phyloP scores from a whole-genome alignment of 2,329 filamentous ascomycete genomes.

The Albophoma yamanashiensis region DNA sequence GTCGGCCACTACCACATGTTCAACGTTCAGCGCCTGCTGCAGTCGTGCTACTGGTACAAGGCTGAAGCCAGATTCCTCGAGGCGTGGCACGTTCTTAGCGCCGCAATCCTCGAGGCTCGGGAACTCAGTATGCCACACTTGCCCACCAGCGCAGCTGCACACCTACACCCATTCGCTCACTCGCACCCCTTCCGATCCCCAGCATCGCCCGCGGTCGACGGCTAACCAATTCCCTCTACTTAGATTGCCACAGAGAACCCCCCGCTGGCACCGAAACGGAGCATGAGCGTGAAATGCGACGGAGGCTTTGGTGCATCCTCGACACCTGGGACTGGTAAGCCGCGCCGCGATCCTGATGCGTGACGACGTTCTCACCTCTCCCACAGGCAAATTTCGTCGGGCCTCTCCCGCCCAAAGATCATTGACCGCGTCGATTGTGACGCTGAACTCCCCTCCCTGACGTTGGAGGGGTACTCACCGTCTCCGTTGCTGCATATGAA shows the following conservation, averaged over 20 bases:
- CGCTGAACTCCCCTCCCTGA: constrained; percentile 15
- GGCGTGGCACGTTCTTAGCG: constrained; percentile 19
- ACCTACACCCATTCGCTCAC: background rate
- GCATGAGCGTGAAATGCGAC: constrained; percentile 19
- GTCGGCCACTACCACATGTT: constrained; percentile 15
- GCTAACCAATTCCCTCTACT: background rate
- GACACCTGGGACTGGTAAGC: constrained; percentile 22
- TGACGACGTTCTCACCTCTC: background rate
- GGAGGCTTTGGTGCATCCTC: constrained; percentile 20
- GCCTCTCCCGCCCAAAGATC: constrained; percentile 17
- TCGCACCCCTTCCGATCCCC: background rate
- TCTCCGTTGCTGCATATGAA: constrained; percentile 20
- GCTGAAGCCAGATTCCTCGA: constrained; percentile 19
- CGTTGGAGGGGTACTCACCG: constrained; percentile 12
- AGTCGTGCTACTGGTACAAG: constrained; percentile 22
- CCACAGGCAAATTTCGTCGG: constrained; percentile 21
- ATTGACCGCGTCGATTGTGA: constrained; percentile 17
- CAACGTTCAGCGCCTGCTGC: constrained; percentile 18
- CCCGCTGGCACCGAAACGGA: constrained; percentile 9
- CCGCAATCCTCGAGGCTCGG: constrained; percentile 18
- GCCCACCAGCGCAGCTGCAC: background rate
- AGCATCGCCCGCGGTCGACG: background rate
- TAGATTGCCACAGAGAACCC: constrained; percentile 14
- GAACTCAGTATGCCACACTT: constrained; percentile 12
- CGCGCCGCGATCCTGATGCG: background rate